Conservation (phyloP, 2,329 filamentous ascomycete species). For the Cadophora malorum region DNA sequence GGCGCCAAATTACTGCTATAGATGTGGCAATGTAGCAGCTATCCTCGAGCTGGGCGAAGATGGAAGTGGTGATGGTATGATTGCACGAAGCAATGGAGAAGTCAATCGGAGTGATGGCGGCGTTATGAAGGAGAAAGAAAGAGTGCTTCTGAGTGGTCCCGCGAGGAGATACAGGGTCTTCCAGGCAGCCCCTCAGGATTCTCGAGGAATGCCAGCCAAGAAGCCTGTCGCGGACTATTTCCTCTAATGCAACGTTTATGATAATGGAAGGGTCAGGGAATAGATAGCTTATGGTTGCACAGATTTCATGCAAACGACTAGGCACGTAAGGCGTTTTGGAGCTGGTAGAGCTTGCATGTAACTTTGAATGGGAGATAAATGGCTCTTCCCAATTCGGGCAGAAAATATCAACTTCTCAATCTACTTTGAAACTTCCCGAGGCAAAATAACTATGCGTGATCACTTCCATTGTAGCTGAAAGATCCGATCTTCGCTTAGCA, state of each 20-base stretch:
- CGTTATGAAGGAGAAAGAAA: constrained; percentile 58
- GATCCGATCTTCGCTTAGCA: constrained; percentile 7
- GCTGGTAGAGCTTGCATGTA: constrained; percentile 8
- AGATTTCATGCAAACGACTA: constrained; percentile 1
- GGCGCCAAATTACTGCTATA: constrained; percentile 94
- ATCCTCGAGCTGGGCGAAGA: constrained; percentile 94
- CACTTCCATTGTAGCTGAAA: too few species aligned
- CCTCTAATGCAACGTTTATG: constrained; percentile 50
- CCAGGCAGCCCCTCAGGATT: constrained; percentile 95
- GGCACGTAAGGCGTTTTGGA: constrained; percentile 2
- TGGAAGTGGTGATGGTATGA: constrained; percentile 68
- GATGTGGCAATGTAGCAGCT: constrained; percentile 91
- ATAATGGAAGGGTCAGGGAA: background rate
- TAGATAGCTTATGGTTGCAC: constrained; percentile 3
- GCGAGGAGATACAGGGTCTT: constrained; percentile 93
- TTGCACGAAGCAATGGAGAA: constrained; percentile 47
- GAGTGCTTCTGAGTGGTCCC: constrained; percentile 69
- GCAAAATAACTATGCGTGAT: too few species aligned
- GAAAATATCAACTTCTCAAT: background rate
- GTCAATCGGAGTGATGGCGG: constrained; percentile 62
- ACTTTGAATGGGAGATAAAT: background rate
- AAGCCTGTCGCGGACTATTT: constrained; percentile 99
- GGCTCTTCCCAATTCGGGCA: background rate
- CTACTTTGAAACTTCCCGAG: background rate
- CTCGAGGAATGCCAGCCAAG: constrained; percentile 96